Percentiles rank a stretch among this genome's conserved stretches.
These are phyloP conservation scores for Pleurotus eryngii DNA, from an alignment of 768 basidiomycete species.

Conservation along the genomic window DNA sequence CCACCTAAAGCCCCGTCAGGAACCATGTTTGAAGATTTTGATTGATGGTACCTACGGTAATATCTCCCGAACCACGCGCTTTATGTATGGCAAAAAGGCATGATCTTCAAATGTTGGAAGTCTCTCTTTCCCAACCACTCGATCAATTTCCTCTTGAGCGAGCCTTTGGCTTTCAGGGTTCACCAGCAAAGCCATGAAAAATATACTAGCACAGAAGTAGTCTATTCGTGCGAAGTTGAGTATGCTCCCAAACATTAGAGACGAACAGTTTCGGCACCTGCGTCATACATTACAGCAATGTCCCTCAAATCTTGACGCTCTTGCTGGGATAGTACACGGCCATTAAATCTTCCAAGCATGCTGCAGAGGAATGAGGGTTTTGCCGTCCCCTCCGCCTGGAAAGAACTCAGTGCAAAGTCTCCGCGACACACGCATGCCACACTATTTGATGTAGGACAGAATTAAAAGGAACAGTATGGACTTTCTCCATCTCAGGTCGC, in stretches of 20 bases:
- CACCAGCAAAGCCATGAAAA: not conserved
- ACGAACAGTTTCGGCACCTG: constrained; percentile 37
- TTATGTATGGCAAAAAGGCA: constrained; percentile 11
- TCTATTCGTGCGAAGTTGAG: not conserved
- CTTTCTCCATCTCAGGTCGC: constrained; percentile 10
- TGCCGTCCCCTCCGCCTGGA: constrained; percentile 19
- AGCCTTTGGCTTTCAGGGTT: constrained; percentile 5
- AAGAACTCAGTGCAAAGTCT: not conserved
- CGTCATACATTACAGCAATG: constrained; percentile 19
- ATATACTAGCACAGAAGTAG: not conserved
- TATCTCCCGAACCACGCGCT: constrained; percentile 17
- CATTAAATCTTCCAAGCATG: constrained; percentile 18
- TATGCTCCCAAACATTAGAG: not conserved
- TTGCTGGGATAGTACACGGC: not conserved
- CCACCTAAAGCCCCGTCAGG: constrained; percentile 8
- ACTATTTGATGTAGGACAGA: constrained; percentile 31
- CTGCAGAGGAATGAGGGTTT: constrained; percentile 19
- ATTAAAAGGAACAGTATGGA: constrained; percentile 28
- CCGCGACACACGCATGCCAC: not conserved
- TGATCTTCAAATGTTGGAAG: constrained; percentile 15
- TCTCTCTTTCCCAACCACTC: constrained; percentile 11
- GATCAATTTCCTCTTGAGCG: constrained; percentile 14
- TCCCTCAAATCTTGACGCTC: constrained; percentile 18
- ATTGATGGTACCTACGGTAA: constrained; percentile 11
- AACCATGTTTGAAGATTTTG: not conserved